Conservation (phyloP, 2,329 filamentous ascomycete species). For the Echinosphaeria canescens region DNA sequence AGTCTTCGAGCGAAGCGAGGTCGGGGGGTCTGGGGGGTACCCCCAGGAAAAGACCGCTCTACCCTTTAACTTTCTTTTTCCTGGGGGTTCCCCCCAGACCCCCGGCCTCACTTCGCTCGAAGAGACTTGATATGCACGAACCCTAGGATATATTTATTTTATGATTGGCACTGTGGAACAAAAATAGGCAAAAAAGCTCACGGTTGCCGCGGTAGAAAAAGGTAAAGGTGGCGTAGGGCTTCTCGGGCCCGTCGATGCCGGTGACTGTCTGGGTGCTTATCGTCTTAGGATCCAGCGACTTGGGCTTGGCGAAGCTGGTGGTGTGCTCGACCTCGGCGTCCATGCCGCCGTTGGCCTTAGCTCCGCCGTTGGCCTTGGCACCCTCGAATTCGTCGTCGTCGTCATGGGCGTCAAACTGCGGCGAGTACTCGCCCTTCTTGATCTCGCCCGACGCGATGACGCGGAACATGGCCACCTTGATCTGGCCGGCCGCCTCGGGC, state of each 20-base stretch:
- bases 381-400: constrained; percentile 55
- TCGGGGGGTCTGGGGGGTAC: too few relatives aligned
- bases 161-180: too few relatives aligned
- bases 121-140: too few relatives aligned
- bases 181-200: constrained; percentile 24
- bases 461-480: constrained; percentile 92
- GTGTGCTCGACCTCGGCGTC: constrained; percentile 88
- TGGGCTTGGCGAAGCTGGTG: constrained; percentile 92
- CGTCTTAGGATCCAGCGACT: constrained; percentile 85
- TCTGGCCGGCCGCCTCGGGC: constrained; percentile 88
- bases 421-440: constrained; percentile 93
- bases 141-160: too few relatives aligned
- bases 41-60: too few relatives aligned
- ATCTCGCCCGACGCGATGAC: constrained; percentile 93
- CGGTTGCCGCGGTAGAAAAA: constrained; percentile 95
- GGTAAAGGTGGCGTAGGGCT: constrained; percentile 91
- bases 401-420: constrained; percentile 92
- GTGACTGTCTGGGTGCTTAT: constrained; percentile 99
- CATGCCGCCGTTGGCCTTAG: constrained; percentile 24
- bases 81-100: too few relatives aligned
- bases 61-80: too few relatives aligned
- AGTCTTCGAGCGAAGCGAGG: too few relatives aligned
- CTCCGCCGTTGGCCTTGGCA: constrained; percentile 21
- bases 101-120: too few relatives aligned
- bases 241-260: constrained; percentile 86